Conservation (phyloP, 2,329 filamentous ascomycete species). For the Alternaria alternata region DNA sequence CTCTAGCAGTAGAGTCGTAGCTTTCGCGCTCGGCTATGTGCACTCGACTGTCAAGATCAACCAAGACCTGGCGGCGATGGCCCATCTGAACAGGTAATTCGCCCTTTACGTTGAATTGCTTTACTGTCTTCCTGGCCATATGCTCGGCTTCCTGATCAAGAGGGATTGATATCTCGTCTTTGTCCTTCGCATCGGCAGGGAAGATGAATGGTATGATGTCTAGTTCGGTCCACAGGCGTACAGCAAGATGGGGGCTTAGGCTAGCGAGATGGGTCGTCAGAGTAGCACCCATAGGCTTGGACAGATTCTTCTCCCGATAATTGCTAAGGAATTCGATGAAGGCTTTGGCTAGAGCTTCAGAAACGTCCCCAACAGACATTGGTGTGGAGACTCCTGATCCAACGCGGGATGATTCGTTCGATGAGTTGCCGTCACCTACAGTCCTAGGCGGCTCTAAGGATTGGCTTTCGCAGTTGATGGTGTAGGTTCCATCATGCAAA, state of each 20-base stretch:
- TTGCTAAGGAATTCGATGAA: conserved; percentile 64
- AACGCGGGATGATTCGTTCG: conserved; percentile 11
- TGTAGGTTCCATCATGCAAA: conserved; percentile 77
- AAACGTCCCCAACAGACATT: conserved; percentile 16
- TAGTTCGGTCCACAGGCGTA: conserved; percentile 76
- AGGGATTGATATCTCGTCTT: conserved; percentile 58
- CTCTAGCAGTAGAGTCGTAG: conserved; percentile 68
- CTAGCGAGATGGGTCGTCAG: conserved; percentile 67
- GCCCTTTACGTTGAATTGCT: conserved; percentile 39
- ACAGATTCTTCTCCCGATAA: conserved; percentile 71
- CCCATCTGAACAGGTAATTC: conserved; percentile 5
- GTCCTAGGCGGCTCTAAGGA: conserved; percentile 5
- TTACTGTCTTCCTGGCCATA: conserved; percentile 79
- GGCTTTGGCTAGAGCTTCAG: conserved; percentile 61
- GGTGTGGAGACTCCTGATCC: conserved; percentile 24
- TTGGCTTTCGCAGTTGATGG: conserved; percentile 72
- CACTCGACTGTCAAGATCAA: conserved; percentile 71
- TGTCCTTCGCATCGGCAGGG: conserved; percentile 19
- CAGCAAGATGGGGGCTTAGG: conserved; percentile 70
- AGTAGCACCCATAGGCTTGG: conserved; percentile 80
- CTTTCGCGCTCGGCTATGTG: conserved; percentile 65
- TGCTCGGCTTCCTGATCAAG: conserved; percentile 84
- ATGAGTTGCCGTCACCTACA: background rate
- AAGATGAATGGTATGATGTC: conserved; percentile 79
- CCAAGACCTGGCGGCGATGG: conserved; percentile 40